Evolutionary conservation across 352 stramenopile genomes (phyloP), one percentile per base, ranked within the genome.

Genomic region (Pythium volutum): DNA sequence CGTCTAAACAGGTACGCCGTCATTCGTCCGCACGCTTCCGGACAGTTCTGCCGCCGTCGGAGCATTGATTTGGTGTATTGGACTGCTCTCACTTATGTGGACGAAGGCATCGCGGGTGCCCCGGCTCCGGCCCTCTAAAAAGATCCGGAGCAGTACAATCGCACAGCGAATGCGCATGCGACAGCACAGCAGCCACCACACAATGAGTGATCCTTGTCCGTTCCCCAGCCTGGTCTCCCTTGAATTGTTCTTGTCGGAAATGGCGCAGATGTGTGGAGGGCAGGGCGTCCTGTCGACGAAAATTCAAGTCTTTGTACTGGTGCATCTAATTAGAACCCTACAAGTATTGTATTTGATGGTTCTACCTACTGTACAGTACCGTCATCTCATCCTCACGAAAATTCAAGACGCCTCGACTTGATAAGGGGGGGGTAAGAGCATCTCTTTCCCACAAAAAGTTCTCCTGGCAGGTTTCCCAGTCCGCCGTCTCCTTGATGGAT

Each of bases 71-170:
- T 42, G 18, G 4, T 8, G 36, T 43, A 43, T 20, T 18, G 36
- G 14, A 16, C 3, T 15, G 14, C 18, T 20, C 15, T 4, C 14
- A 9, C 18, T 43, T 38, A 9, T 43, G 18, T 43, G 36, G 18
- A 43, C 36, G 36, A 43, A 18, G 36, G 36, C 36, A 38, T 20
- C 0, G 6, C 9, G 8, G 4, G 36, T 16, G 42, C 9, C 42
- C 20, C 33, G 23, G 31, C 23, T 38, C 36, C 51, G 16, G 51
- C 3, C 18, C 22, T 26, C 18, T 38, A 18, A 20, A 58, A 49
- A 58, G 51, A 58, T 58, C 51, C 51, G 51, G 51, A 58, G 34
- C 51, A n/a, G 23, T 8, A 53, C 48, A 23, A 23, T 18, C 16
- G 23, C 8, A 36, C 25, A 58, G 29, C 48, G 51, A 33, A 49